Evolutionary conservation across 2,329 filamentous ascomycete genomes (phyloP).

Genomic region (Ilyonectria sp.): DNA sequence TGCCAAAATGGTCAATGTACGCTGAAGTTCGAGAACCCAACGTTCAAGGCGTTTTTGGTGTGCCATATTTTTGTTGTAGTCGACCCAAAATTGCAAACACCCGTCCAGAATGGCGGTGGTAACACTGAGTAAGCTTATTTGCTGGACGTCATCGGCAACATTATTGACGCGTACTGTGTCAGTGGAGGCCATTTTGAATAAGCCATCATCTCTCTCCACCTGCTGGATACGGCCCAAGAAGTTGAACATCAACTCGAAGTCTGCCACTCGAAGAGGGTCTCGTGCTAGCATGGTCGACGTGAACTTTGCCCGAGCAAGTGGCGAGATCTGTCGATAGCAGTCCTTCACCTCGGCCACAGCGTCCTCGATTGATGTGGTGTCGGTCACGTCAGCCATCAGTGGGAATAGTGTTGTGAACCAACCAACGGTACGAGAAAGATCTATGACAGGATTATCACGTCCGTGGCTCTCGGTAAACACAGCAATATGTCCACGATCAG

Average conservation of each 20-base stretch:
- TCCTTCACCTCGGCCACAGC: slow-evolving; percentile 9
- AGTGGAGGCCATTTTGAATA: slow-evolving; percentile 14
- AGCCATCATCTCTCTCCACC: slow-evolving; percentile 13
- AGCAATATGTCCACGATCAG: slow-evolving; percentile 14
- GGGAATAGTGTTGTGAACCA: slow-evolving; percentile 15
- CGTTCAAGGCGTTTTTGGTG: slow-evolving; percentile 11
- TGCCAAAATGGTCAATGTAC: slow-evolving; percentile 8
- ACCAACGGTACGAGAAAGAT: slow-evolving; percentile 15
- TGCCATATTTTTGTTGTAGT: slow-evolving; percentile 15
- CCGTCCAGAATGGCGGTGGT: slow-evolving; percentile 12
- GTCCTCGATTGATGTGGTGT: slow-evolving; percentile 7
- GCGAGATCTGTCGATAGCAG: slow-evolving; percentile 11
- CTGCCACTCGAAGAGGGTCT: slow-evolving; percentile 9
- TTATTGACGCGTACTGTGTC: slow-evolving; percentile 5
- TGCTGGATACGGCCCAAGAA: slow-evolving; percentile 11
- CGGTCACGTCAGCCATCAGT: slow-evolving; percentile 7
- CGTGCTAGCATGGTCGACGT: slow-evolving; percentile 8
- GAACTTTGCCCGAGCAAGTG: slow-evolving; percentile 5
- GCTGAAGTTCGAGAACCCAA: slow-evolving; percentile 8
- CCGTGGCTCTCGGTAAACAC: slow-evolving; percentile 15
- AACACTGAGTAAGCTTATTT: slow-evolving; percentile 11
- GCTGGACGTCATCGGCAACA: slow-evolving; percentile 15
- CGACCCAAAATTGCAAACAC: slow-evolving; percentile 13
- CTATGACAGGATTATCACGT: slow-evolving; percentile 10
- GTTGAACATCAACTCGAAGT: slow-evolving; percentile 15